Percentiles rank a stretch among this genome's conserved stretches.
Conservation (phyloP, 306 rosid genomes). For the Dalbergia cultrata region DNA sequence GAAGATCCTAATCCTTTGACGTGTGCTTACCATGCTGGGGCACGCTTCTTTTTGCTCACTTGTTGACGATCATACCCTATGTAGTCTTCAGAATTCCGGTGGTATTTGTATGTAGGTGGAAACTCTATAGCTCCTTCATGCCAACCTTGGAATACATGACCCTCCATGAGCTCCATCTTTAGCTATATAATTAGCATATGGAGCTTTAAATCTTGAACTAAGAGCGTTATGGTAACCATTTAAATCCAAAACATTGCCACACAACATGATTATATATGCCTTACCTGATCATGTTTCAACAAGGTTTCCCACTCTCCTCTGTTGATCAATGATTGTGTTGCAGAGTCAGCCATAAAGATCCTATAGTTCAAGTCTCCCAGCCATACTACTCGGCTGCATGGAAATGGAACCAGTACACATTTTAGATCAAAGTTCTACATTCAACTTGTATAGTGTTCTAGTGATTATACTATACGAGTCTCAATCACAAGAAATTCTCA, state of each 20-base stretch:
- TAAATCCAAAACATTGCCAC: neutral
- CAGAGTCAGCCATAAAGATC: constrained; percentile 67
- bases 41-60: constrained; percentile 59
- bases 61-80: constrained; percentile 49
- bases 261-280: constrained; percentile 1
- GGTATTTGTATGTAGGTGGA: constrained; percentile 90
- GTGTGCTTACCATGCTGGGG: constrained; percentile 83
- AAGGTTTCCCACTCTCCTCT: constrained; percentile 67
- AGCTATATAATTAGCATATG: constrained; percentile 57
- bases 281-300: constrained; percentile 79
- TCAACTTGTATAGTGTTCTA: constrained; percentile 14
- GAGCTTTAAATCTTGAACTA: constrained; percentile 24
- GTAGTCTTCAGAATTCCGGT: constrained; percentile 66
- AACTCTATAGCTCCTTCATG: constrained; percentile 83
- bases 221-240: neutral
- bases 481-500: neutral
- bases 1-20: constrained; percentile 6
- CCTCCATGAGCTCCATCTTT: constrained; percentile 68
- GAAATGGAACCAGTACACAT: constrained; percentile 22
- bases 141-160: constrained; percentile 82
- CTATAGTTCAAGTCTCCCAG: constrained; percentile 91
- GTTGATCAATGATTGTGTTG: constrained; percentile 62
- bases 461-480: neutral
- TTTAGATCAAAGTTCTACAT: constrained; percentile 30
- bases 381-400: constrained; percentile 77